phyloP scores from a whole-genome alignment of 352 stramenopile species.

The Phytophthora sojae region DNA sequence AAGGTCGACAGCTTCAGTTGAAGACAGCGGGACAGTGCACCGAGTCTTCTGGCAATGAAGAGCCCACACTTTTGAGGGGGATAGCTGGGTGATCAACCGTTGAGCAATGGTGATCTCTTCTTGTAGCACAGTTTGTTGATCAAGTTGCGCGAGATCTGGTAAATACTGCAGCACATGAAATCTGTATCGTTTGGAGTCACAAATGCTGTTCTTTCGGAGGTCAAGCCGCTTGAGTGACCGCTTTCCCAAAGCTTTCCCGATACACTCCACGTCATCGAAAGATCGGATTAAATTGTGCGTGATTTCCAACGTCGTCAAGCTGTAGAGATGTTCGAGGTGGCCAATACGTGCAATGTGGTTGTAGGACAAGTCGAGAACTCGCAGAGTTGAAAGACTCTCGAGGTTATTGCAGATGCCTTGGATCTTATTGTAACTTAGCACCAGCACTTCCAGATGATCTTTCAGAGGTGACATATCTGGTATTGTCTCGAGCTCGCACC shows the following conservation, averaged over 20 bases:
- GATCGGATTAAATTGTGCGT: conserved; percentile 70
- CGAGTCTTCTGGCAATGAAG: conserved; percentile 37
- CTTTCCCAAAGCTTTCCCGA: conserved; percentile 33
- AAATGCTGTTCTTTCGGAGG: conserved; percentile 78
- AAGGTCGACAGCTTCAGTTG: conserved; percentile 9
- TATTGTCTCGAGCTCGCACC: conserved; percentile 58
- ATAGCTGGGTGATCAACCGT: conserved; percentile 57
- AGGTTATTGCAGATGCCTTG: conserved; percentile 46
- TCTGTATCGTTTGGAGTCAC: conserved; percentile 70
- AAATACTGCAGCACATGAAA: conserved; percentile 65
- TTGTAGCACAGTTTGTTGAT: conserved; percentile 56
- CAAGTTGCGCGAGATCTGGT: conserved; percentile 49
- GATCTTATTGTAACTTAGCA: conserved; percentile 82
- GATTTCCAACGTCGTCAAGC: conserved; percentile 57
- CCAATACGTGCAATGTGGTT: conserved; percentile 64
- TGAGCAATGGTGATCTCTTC: conserved; percentile 49
- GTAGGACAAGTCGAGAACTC: conserved; percentile 68
- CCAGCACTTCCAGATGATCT: conserved; percentile 60
- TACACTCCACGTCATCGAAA: conserved; percentile 62
- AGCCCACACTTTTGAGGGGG: conserved; percentile 53
- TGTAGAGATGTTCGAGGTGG: conserved; percentile 46
- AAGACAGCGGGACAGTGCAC: conserved; percentile 11
- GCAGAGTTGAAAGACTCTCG: conserved; percentile 43
- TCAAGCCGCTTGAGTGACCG: conserved; percentile 51
- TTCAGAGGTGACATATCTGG: conserved; percentile 48